phyloP scores from a whole-genome alignment of 1,284 basidiomycete genomes.

The Ceratobasidium papillatum region DNA sequence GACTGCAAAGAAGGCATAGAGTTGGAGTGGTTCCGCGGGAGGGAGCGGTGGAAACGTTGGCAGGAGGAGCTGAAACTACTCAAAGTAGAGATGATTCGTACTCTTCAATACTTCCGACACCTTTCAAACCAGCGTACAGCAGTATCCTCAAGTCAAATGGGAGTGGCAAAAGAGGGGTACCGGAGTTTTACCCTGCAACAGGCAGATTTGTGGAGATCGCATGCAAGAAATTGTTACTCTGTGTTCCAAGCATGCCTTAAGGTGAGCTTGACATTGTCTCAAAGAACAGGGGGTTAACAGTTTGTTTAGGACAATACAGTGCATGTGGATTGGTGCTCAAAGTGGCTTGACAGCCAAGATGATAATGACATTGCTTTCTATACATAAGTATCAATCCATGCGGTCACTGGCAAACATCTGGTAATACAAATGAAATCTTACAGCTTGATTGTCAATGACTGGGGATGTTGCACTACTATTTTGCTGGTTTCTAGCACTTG shows the following conservation, averaged over 20 bases:
- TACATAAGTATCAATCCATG: no score
- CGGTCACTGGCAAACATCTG: no score
- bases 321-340: background rate
- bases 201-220: background rate
- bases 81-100: slow-evolving; percentile 21
- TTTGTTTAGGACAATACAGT: background rate
- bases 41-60: slow-evolving; percentile 17
- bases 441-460: no score
- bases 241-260: background rate
- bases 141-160: background rate
- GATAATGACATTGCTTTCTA: no score
- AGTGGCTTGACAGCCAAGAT: no score
- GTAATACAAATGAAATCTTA: no score
- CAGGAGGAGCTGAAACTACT: slow-evolving; percentile 18
- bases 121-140: background rate
- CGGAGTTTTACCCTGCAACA: background rate
- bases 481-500: no score
- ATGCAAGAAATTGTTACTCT: background rate
- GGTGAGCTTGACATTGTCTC: background rate
- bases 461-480: no score
- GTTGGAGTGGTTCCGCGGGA: slow-evolving; percentile 3
- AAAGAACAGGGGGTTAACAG: background rate
- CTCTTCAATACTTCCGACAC: background rate
- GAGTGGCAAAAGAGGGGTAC: background rate
- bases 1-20: background rate